phyloP scores from a whole-genome alignment of 495 filamentous ascomycete species.

The Aspergillus haitiensis region DNA sequence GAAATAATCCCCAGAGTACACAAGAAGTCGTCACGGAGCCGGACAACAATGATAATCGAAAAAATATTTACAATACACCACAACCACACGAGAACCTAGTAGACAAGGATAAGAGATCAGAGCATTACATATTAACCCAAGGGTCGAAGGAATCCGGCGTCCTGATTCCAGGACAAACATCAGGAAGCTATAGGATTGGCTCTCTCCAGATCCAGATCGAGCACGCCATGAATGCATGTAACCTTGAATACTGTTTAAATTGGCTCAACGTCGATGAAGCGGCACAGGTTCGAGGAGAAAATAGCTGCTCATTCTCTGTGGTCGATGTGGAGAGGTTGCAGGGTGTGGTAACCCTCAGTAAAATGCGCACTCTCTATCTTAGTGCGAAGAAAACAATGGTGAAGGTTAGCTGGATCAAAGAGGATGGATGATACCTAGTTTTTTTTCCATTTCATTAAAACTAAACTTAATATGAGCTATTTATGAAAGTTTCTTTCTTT shows the following conservation, averaged over 20 bases:
- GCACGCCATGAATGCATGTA: neutral
- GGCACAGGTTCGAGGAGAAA: slow-evolving; percentile 1
- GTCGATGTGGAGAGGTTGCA: neutral
- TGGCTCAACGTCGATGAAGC: slow-evolving; percentile 1
- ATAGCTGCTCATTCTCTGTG: neutral
- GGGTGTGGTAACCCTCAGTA: neutral
- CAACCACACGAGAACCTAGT: neutral
- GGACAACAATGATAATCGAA: neutral
- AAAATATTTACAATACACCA: neutral
- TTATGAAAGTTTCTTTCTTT: too few species aligned
- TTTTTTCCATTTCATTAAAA: too few species aligned
- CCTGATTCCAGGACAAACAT: slow-evolving; percentile 1
- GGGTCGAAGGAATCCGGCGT: neutral
- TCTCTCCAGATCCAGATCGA: slow-evolving; percentile 6
- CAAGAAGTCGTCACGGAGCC: neutral
- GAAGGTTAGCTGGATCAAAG: slow-evolving; percentile 3
- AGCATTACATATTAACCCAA: slow-evolving; percentile 5
- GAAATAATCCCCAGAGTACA: neutral
- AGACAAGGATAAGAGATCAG: neutral
- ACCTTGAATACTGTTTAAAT: slow-evolving; percentile 1
- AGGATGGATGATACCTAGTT: too few species aligned
- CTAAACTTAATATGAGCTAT: too few species aligned
- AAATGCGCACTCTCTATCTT: neutral
- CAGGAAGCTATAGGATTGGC: neutral
- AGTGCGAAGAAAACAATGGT: slow-evolving; percentile 1